Base-by-base conservation (phyloP, 306 rosid genomes). In the Alnus glutinosa region DNA sequence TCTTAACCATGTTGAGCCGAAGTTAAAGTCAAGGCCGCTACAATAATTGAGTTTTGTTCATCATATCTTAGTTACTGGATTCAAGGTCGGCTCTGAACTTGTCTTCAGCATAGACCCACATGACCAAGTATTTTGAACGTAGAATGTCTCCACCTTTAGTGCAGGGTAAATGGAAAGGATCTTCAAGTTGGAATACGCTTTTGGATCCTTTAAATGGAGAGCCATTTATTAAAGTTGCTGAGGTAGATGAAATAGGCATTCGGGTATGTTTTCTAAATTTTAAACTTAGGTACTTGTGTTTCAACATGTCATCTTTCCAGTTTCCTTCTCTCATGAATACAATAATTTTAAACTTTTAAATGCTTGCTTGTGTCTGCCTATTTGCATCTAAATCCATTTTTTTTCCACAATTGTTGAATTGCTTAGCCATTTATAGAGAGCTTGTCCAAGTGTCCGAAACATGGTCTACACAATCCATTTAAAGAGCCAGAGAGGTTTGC, bases 141-240 rank as follows among this genome's bases (percentile, higher is more conserved):
- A 18, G 49, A n/a, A 6, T 77, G 23, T 76, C 16, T 80, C 80
- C 72, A 75, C 85, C 80, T 87, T 85, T 84, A 95, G 98, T 95
- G 87, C 92, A 92, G 85, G 98, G 98, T 79, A 92, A 92, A 87
- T 95, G 98, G 98, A 77, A 79, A 39, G 83, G 85, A 79, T 82
- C 98, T 63, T 78, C 91, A 23, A 79, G 77, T 75, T 88, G 87
- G 94, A 93, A 82, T 69, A 91, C 94, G 9, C 9, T 95, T 71
- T 49, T 90, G 83, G 98, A 95, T 86, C 98, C 98, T 66, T 86
- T 95, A 78, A 95, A 95, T 77, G 98, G 98, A 82, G 98, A 95
- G 18, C 88, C 98, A 49, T 95, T 95, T 82, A 95, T 95, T 77
- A 92, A 85, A 87, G 86, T 93, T 82, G 92, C 96, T 1, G 98